Base-by-base conservation (phyloP, 352 stramenopile genomes). In the Phytophthora pistaciae region DNA sequence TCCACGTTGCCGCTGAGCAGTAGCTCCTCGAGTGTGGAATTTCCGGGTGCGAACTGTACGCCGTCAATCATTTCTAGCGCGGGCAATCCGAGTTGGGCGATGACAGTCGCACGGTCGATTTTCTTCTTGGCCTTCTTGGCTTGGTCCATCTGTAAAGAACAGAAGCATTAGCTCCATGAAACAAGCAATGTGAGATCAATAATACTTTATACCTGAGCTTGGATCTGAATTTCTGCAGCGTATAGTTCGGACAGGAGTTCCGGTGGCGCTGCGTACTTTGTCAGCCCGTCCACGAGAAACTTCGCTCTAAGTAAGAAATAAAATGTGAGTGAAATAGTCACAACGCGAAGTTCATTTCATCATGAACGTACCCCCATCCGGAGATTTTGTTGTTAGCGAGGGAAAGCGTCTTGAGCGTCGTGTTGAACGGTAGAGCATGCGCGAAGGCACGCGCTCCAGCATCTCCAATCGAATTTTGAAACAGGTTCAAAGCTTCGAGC, bases 41-140 rank as follows among this genome's bases (percentile, higher is more conserved):
- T 95, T 10, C 88, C 88, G 14, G 74, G 55, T 5, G 83, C 85
- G 61, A 83, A 91, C 57, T 84, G 76, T 3, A 91, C 72, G 8
- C 83, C 82, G 46, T 92, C 73, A 18, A 89, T 54, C 8, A 56
- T 82, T 55, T 93, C 83, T 3, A 92, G 70, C 5, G 87, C 68
- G 6, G 85, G 81, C 8, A 96, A 68, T 5, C 88, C 83, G 0
- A 94, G 68, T 18, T 87, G 78, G 46, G 75, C 56, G 60, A 94
- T 84, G 13, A 73, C 77, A 3, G 78, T 75, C 7, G 68, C 48
- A 4, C 84, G 83, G 54, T 95, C 84, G 36, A 91, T 78, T 56
- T 95, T 94, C 78, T 94, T 93, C 63, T 92, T 94, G 40, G 84
- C 79, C 66, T 93, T 95, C 68, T 95, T 96, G 46, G 87, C 84